phyloP scores from a whole-genome alignment of 768 basidiomycete genomes.

The Auriscalpium orientale region DNA sequence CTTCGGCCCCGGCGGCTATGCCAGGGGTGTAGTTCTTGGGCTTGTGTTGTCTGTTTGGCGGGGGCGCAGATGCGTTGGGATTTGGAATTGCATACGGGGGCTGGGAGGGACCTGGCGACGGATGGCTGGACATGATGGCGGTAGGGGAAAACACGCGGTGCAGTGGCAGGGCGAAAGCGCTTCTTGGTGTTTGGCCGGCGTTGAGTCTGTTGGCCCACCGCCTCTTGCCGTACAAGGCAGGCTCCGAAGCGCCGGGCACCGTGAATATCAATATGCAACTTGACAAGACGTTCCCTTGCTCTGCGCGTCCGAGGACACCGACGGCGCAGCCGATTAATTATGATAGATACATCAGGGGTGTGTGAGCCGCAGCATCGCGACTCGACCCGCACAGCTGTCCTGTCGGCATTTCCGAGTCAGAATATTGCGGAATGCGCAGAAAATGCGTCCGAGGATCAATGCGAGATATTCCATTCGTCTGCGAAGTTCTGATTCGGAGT shows the following conservation, averaged over 20 bases:
- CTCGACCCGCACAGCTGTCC: slow-evolving; percentile 8
- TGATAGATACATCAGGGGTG: too few relatives aligned
- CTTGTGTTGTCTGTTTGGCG: slow-evolving; percentile 31
- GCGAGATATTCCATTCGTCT: too few relatives aligned
- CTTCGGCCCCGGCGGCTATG: slow-evolving; percentile 74
- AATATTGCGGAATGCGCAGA: too few relatives aligned
- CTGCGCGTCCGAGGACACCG: too few relatives aligned
- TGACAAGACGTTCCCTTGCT: too few relatives aligned
- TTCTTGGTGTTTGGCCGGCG: slow-evolving; percentile 25
- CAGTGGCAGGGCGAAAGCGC: slow-evolving; percentile 24
- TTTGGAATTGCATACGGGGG: slow-evolving; percentile 11
- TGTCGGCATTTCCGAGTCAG: slow-evolving; percentile 1
- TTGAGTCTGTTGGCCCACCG: slow-evolving; percentile 21
- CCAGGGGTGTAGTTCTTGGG: slow-evolving; percentile 44
- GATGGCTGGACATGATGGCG: slow-evolving; percentile 61
- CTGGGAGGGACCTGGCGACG: slow-evolving; percentile 27
- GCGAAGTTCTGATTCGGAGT: too few relatives aligned
- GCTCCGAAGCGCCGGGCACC: not conserved
- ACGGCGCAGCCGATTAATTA: too few relatives aligned
- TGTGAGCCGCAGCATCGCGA: not conserved
- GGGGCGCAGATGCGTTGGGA: not conserved
- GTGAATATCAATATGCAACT: too few relatives aligned
- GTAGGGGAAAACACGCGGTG: slow-evolving; percentile 30
- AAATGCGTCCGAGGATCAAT: not conserved
- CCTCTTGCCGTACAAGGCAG: slow-evolving; percentile 23